Base-by-base conservation (phyloP, 1,139 yeast species). In the Schizosaccharomyces versatilis region DNA sequence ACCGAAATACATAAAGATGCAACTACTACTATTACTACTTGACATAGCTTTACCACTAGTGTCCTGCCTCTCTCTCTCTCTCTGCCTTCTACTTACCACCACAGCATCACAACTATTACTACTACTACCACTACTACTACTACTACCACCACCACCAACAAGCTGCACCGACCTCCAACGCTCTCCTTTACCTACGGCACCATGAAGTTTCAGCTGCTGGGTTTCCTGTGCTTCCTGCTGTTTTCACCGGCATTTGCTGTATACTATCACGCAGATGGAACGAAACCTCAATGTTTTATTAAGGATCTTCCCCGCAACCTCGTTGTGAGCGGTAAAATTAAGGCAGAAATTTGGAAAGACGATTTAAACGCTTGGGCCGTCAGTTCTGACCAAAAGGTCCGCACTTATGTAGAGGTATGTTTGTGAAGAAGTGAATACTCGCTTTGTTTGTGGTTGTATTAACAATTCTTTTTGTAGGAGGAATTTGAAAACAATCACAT, bases 401-500 rank as follows among this genome's bases (percentile, higher is more conserved):
- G 49, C 32, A 38, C 32, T 36, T 40, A 44, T 42, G 38, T 24
- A 17, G 51, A 42, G 36, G 42, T 32, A 38, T 12, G 44, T 12
- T 41, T 40, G 2, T 17, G 9, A 17, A 9, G 10, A 7, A 15
- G 14, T 42, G 17, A 32, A 38, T 42, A 39, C 6, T 12, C 3
- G 6, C 6, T 17, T 6, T 53, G 8, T 10, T n/a, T 51, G 24
- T 3, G n/a, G 6, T 24, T 17, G 6, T 14, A 12, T 12, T 52
- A n/a, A 10, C 17, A n/a, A 51, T 38, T 38, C 17, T 12, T 41
- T 24, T 36, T 78, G n/a, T 67, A 72, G 64, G 86, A 79, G 65
- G 73, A 74, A 5, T 81, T 81, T 62, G 84, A 80, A 66, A 73
- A 74, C 61, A 73, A 79, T 63, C 84, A 80, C 62, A 74, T 83